Evolutionary conservation across 73 alveolate species (phyloP), one percentile per base, ranked within the genome.

Genomic region (Paramecium bursaria): DNA sequence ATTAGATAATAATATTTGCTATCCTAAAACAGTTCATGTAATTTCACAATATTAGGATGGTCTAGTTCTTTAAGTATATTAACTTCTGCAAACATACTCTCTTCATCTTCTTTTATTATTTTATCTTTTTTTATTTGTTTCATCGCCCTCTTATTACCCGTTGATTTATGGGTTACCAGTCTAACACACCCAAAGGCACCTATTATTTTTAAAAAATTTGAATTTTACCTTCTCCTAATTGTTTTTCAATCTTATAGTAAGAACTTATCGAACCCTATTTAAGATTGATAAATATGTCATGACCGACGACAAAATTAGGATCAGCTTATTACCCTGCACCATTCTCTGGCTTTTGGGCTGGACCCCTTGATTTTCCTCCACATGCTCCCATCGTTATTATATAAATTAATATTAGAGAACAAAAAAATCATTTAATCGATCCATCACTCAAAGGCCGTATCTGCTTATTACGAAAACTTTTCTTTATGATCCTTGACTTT

Each of bases 171-270:
- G 30, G 29, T 73, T 11, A 79, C 89, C 15, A 79, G 73, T 48
- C 89, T 79, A 7, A 79, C 89, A n/a, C 35, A 57, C 17, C 89
- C 89, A 55, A 79, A 79, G 0, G 89, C 89, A 25, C 89, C 89
- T 79, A 53, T 53, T 53, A 15, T 53, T 42, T 9, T 42, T 42
- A 42, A 42, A n/a, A 1, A 53, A n/a, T n/a, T n/a, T n/a, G n/a
- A n/a, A n/a, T n/a, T n/a, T 27, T 67, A 67, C 82, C 82, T 19
- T 42, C 10, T 11, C 82, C 82, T 57, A 67, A 67, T 25, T 47
- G 22, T 67, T 67, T 67, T 47, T 67, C 82, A 14, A 67, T 67
- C 4, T 67, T 67, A 42, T 67, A 67, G 35, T 17, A 67, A 47
- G 0, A 39, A 67, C 82, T 67, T 39, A 67, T 67, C 0, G 82